Percentiles rank a stretch among this genome's conserved stretches.
These are phyloP conservation scores for Talaromyces sp. DNA, from an alignment of 2,329 filamentous ascomycete genomes.

Conservation along the genomic window DNA sequence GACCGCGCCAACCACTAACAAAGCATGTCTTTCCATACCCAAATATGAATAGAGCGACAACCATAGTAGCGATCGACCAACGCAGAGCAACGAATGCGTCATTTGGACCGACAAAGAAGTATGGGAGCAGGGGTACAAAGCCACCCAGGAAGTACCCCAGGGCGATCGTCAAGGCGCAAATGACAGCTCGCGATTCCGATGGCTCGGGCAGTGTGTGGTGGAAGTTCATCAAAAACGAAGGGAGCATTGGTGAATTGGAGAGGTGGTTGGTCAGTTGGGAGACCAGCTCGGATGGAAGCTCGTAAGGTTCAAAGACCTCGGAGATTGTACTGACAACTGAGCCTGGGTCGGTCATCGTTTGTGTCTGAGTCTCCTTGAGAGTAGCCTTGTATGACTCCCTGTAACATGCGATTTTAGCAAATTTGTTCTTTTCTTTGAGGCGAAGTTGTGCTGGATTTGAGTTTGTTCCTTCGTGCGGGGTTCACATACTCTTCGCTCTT, in stretches of 20 bases:
- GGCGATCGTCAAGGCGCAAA: conserved; percentile 44
- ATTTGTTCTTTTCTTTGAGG: background rate
- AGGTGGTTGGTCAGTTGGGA: conserved; percentile 41
- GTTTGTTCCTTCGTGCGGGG: background rate
- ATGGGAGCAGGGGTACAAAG: conserved; percentile 56
- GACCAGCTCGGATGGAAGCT: conserved; percentile 39
- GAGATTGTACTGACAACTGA: conserved; percentile 35
- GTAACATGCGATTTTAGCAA: background rate
- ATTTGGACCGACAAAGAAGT: conserved; percentile 69
- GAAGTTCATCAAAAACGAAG: conserved; percentile 46
- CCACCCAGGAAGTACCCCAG: conserved; percentile 48
- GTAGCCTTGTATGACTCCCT: conserved; percentile 46
- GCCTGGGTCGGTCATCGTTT: conserved; percentile 35
- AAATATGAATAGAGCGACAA: conserved; percentile 53
- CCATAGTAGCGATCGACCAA: conserved; percentile 57
- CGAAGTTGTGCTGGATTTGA: background rate
- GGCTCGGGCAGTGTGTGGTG: conserved; percentile 44
- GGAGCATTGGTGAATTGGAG: conserved; percentile 38
- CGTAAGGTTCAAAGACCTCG: conserved; percentile 44
- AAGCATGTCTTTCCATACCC: conserved; percentile 54
- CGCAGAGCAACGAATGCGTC: conserved; percentile 76
- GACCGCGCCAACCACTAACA: conserved; percentile 41
- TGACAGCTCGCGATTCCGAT: conserved; percentile 40
- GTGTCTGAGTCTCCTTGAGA: conserved; percentile 37
- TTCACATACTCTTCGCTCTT: conserved; percentile 44